Evolutionary conservation across 2,329 filamentous ascomycete species (phyloP).

Genomic region (Thielaviopsis euricoi): DNA sequence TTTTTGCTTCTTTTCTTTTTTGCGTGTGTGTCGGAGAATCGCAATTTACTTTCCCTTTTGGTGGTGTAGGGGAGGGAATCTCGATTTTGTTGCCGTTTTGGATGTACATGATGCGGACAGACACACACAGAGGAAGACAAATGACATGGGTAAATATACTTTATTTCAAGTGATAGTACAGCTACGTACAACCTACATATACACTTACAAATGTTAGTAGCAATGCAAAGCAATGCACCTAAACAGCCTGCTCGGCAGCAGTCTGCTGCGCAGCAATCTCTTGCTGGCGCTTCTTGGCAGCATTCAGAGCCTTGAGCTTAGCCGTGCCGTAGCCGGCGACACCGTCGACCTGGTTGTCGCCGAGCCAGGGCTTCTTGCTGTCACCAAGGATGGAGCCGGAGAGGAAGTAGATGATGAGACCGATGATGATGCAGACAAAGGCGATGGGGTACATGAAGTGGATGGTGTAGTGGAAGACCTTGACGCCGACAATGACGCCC

Average conservation of each 20-base stretch:
- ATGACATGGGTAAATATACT: no score
- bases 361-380: slow-evolving; percentile 88
- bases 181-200: no score
- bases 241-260: neutral
- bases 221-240: neutral
- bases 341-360: slow-evolving; percentile 67
- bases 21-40: neutral
- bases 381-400: slow-evolving; percentile 71
- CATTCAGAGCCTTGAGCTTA: slow-evolving; percentile 54
- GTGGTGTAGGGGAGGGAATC: neutral
- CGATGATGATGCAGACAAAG: slow-evolving; percentile 80
- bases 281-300: slow-evolving; percentile 20
- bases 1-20: neutral
- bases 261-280: neutral
- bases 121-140: no score
- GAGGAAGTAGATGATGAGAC: slow-evolving; percentile 75
- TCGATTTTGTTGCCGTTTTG: neutral
- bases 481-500: slow-evolving; percentile 82
- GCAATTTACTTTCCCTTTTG: neutral
- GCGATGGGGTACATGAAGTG: slow-evolving; percentile 92
- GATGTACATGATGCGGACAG: neutral
- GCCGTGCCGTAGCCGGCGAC: slow-evolving; percentile 72
- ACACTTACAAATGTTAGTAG: no score
- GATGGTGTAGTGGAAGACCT: slow-evolving; percentile 64
- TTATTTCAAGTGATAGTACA: no score